Conservation (phyloP, 2,329 filamentous ascomycete genomes). For the Aspergillus sp. region DNA sequence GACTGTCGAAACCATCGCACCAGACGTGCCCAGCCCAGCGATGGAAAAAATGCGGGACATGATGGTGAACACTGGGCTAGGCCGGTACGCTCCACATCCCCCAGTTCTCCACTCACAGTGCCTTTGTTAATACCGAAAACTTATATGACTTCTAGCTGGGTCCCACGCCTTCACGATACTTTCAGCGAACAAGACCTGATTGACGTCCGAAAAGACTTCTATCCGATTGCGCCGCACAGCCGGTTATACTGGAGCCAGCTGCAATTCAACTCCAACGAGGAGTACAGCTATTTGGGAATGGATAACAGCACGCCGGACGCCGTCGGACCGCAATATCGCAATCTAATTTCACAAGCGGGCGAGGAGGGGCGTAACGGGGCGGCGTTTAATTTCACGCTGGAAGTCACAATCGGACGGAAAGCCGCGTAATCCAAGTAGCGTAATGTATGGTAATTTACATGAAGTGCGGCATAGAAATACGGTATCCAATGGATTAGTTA, state of each 20-base stretch:
- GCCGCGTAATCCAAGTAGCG: too few species aligned
- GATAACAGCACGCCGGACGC: background rate
- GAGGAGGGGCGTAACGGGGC: background rate
- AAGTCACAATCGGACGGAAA: background rate
- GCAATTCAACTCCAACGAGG: slow-evolving; percentile 2
- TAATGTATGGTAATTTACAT: background rate
- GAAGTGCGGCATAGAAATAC: too few species aligned
- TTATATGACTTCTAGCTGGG: background rate
- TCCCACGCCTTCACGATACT: background rate
- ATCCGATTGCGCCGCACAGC: background rate
- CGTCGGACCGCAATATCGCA: background rate
- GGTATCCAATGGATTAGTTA: too few species aligned
- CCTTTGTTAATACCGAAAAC: background rate
- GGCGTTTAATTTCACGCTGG: slow-evolving; percentile 1
- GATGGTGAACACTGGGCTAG: background rate
- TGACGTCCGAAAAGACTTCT: background rate
- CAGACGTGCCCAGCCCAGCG: background rate
- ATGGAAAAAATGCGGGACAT: background rate
- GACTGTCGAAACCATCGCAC: background rate
- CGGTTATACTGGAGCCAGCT: slow-evolving; percentile 1
- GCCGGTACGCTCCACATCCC: background rate
- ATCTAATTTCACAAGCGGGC: background rate
- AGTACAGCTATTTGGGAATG: slow-evolving; percentile 2
- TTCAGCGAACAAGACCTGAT: background rate
- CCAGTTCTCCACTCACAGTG: background rate